These are phyloP conservation scores for Irpex rosettiformis DNA, from an alignment of 1,284 basidiomycete species.

Conservation along the genomic window DNA sequence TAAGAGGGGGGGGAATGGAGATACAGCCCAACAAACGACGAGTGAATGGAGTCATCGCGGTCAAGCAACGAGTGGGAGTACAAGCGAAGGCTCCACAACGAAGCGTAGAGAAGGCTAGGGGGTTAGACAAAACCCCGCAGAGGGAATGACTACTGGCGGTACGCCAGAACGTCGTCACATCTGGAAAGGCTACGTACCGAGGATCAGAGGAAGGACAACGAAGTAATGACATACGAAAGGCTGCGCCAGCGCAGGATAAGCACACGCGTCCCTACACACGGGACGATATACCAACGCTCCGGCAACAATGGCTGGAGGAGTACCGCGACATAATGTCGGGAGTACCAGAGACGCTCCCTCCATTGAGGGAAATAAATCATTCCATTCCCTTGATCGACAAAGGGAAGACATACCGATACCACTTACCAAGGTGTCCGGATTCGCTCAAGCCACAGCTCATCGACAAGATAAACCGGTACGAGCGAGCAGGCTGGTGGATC, in stretches of 20 bases:
- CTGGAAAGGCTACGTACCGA: too few relatives aligned
- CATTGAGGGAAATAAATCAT: constrained; percentile 23
- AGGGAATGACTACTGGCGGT: too few relatives aligned
- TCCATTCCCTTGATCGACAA: constrained; percentile 25
- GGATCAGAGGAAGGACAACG: background rate
- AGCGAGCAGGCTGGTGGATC: constrained; percentile 24
- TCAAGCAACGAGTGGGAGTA: too few relatives aligned
- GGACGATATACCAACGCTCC: background rate
- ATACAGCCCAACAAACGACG: too few relatives aligned
- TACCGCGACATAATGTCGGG: constrained; percentile 8
- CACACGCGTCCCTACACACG: background rate
- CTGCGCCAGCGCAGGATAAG: background rate
- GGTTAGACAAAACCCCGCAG: too few relatives aligned
- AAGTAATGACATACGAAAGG: background rate
- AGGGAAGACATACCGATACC: constrained; percentile 21
- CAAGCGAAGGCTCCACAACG: too few relatives aligned
- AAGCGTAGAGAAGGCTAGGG: too few relatives aligned
- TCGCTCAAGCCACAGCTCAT: constrained; percentile 14
- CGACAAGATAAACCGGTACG: constrained; percentile 24
- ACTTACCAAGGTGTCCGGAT: constrained; percentile 22
- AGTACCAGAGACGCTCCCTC: constrained; percentile 13
- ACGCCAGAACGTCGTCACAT: too few relatives aligned
- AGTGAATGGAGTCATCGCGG: too few relatives aligned
- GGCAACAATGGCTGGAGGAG: constrained; percentile 7
- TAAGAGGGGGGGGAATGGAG: background rate